Base-by-base conservation (phyloP, 2,329 filamentous ascomycete genomes). In the Furcasterigmium furcatum region DNA sequence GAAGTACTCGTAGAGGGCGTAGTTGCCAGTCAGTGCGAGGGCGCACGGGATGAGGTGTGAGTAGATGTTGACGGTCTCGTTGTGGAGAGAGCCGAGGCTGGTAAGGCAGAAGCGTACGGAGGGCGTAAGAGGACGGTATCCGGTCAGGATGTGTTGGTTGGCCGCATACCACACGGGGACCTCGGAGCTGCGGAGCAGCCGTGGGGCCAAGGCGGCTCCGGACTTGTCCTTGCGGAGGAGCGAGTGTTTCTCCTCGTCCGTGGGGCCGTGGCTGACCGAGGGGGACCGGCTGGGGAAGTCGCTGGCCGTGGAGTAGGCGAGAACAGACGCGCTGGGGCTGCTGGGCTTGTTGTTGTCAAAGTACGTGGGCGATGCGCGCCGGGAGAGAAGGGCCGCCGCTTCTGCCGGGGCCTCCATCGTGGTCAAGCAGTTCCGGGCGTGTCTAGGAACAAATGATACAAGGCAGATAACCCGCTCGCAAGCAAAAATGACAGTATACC, bases 91-190 rank as follows among this genome's bases (percentile, higher is more conserved):
- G 5, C 54, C 46, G 59, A 63, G 67, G 51, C 71, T 74, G 14
- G 52, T 44, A 43, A 74, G 53, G 49, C 63, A 76, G 8, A 47
- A 52, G 3, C 39, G 43, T 13, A 54, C 53, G 1, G 71, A 73
- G 36, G 61, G 52, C 9, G 64, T 66, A 12, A 65, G 62, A 9
- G 67, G 67, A 13, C 72, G 68, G 51, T 76, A 76, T 19, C 68
- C 70, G 7, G 59, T 55, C 21, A 58, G 56, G 44, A 74, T 68
- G 50, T 62, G 68, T 9, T 57, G 52, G 48, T 73, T 74, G 49
- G 68, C 61, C 46, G 66, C 62, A 44, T 65, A 62, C 70, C 72
- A 75, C 39, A 55, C 51, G 2, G 71, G 70, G 5, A 73, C 51
- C 18, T 70, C 60, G 32, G 65, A 52, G 18, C 47, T 52, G 29